Evolutionary conservation across 495 filamentous ascomycete genomes (phyloP), one percentile per base, ranked within the genome.

Genomic region (Stereocaulon alpinum): DNA sequence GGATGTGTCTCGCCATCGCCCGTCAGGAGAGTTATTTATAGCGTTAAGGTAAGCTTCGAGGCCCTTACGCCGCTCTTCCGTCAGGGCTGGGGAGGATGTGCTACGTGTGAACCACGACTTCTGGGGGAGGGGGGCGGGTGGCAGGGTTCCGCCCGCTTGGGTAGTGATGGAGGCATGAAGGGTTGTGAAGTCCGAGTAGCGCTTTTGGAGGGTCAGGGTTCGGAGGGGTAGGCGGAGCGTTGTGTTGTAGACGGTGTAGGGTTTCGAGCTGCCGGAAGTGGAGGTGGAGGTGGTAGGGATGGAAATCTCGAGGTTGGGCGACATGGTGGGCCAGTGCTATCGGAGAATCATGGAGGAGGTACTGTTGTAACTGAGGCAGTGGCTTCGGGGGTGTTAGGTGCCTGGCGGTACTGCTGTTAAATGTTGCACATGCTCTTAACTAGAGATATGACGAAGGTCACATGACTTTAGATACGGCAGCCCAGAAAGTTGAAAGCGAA

Each of bases 181-280:
- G 60, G 80, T 70, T 49, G 77, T 74, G 73, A 98, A 97, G 70
- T 97, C 94, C 56, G 86, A 91, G 80, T 96, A 98, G 66, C 93
- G 90, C 73, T 96, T 96, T 62, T 86, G 83, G 61, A 96, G 78
- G 67, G 85, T 86, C 69, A 89, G 89, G 55, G 88, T 89, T 60
- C 89, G 87, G 55, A 98, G 83, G 10, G 93, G 91, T 4, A 92
- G 84, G 60, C 88, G 86, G 64, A 96, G 78, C 40, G 83, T 85
- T 70, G 97, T 90, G 76, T 93, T 89, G 79, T 97, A 98, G 72
- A 88, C 74, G 1, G 93, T 97, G 77, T 86, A 89, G 1, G 89
- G 83, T 65, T 91, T 93, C 30, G 77, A 71, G 37, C 74, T 76
- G 34, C 7, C 4, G 34, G 34, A 37, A 47, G 76, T 73, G 15